Conservation (phyloP, 805 yeast genomes). For the Lipomyces starkeyi region DNA sequence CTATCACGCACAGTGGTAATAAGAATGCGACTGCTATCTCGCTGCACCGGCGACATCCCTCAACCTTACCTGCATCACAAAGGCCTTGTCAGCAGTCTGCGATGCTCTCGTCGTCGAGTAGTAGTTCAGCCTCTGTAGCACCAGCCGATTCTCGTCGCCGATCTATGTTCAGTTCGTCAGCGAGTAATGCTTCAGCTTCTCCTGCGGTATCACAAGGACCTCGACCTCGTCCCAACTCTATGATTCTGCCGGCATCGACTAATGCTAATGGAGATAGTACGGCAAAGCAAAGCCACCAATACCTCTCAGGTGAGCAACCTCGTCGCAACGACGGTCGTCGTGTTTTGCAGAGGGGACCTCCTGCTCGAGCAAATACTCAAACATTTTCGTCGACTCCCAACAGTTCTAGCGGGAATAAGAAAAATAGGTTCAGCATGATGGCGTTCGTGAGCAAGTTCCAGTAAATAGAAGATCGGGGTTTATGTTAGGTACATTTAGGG, state of each 20-base stretch:
- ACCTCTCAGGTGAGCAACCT: neutral
- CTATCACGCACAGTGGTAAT: neutral
- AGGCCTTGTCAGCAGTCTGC: neutral
- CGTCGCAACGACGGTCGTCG: neutral
- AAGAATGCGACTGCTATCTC: neutral
- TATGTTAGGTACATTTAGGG: neutral
- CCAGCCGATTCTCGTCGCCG: neutral
- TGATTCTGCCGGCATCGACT: neutral
- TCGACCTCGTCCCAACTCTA: neutral
- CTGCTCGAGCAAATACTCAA: neutral
- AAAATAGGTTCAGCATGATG: slow-evolving; percentile 6
- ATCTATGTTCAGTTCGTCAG: neutral
- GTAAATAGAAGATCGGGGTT: neutral
- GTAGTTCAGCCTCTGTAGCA: neutral
- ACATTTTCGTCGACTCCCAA: neutral
- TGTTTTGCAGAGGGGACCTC: neutral
- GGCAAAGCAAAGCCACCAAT: neutral
- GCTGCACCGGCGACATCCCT: neutral
- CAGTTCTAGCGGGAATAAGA: neutral
- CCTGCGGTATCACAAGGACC: neutral
- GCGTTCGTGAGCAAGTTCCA: neutral
- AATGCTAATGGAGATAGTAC: neutral
- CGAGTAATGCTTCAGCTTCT: neutral
- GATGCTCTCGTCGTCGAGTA: neutral
- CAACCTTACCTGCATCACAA: neutral